These are phyloP conservation scores for Silene vulgaris DNA, from an alignment of 179 eudicot genomes.

Conservation along the genomic window DNA sequence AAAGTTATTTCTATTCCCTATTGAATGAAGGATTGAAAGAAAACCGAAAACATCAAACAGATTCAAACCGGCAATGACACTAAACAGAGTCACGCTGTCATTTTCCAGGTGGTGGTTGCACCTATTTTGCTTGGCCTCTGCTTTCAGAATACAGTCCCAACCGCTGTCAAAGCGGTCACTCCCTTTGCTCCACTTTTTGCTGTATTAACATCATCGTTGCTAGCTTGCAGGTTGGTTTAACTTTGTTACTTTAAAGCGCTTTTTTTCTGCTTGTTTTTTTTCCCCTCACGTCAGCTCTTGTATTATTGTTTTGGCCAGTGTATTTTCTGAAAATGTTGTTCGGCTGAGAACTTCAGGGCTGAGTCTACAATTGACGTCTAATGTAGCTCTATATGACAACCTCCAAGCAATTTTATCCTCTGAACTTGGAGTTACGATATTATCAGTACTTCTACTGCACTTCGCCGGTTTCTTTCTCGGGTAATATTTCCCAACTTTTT, in stretches of 20 bases:
- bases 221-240: conserved; percentile 56
- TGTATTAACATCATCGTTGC: conserved; percentile 53
- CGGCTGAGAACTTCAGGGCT: conserved; percentile 43
- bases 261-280: neutral
- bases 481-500: conserved; percentile 33
- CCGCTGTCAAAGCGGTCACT: conserved; percentile 38
- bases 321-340: conserved; percentile 58
- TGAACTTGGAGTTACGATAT: conserved; percentile 44
- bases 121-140: conserved; percentile 62
- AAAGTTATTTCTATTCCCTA: neutral
- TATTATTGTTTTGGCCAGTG: conserved; percentile 31
- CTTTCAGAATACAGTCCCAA: conserved; percentile 50
- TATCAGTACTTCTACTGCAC: conserved; percentile 51
- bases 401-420: conserved; percentile 40
- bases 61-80: neutral
- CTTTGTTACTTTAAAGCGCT: neutral
- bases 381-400: conserved; percentile 31
- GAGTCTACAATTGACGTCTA: conserved; percentile 34
- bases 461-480: conserved; percentile 62
- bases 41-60: too few relatives aligned
- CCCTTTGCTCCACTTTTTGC: conserved; percentile 60
- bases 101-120: conserved; percentile 55
- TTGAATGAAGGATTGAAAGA: neutral
- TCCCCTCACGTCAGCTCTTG: neutral
- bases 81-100: neutral